Evolutionary conservation across 2,329 filamentous ascomycete species (phyloP), one percentile per base, ranked within the genome.

Genomic region (Pseudonectria foliicola): DNA sequence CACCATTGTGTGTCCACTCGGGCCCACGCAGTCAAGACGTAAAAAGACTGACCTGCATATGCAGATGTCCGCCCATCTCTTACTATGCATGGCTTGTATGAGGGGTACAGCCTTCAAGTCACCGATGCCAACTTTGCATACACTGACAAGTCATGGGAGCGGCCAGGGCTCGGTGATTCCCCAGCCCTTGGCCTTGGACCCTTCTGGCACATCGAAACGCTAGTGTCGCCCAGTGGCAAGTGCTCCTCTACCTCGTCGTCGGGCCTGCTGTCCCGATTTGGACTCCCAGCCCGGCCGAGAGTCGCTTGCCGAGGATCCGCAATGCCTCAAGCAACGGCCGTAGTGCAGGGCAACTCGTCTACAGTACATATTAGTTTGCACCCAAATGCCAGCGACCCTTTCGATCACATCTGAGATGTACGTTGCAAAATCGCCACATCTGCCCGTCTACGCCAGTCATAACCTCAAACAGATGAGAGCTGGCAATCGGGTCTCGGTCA

Each of bases 261-360:
- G 49, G 39, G 34, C 33, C 34, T 21, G 23, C 7, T 32, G 26
- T 42, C 49, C 46, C 34, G 36, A 49, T 53, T 52, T 35, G 48
- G 46, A 41, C 37, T 35, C 38, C 31, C 33, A 42, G 29, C 15
- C 49, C 46, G 50, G 27, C 31, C 34, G 27, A 30, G 39, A 31
- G 37, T 44, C 39, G 43, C 31, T 41, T 21, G 18, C 18, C 18
- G 18, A 21, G 18, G 18, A 21, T 21, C 18, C 18, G 18, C 18
- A 21, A 21, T 8, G 18, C 18, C 18, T 21, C 18, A 21, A 6
- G 18, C 18, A 21, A 21, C 18, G 18, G 18, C 18, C 18, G 18
- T 6, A 21, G 18, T 8, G 18, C 18, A 21, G 8, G 18, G 18
- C 18, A 21, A 21, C 18, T 8, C 18, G 8, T 21, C 18, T 8